A percentile compares a stretch with the other conserved stretches of the same genome.
phyloP scores from a whole-genome alignment of 2,329 filamentous ascomycete genomes.

The Apiospora phragmitis region DNA sequence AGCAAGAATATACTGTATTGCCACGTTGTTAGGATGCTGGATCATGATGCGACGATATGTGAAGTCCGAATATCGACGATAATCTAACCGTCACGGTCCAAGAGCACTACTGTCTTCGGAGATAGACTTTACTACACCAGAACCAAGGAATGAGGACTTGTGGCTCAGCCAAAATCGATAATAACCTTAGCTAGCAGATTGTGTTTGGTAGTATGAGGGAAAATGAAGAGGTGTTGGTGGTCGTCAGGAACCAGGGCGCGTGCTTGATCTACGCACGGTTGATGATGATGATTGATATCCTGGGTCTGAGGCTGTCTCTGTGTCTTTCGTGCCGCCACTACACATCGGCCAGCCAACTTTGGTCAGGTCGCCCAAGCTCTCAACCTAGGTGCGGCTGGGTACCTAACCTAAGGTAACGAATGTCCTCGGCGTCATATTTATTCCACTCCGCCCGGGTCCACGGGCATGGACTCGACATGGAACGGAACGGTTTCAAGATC shows the following conservation, averaged over 20 bases:
- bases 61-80: not conserved
- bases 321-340: not conserved
- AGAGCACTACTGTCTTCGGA: not conserved
- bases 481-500: not conserved
- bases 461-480: not conserved
- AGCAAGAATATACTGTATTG: constrained; percentile 32
- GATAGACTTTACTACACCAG: not conserved
- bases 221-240: not conserved
- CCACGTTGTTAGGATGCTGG: constrained; percentile 17
- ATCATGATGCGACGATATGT: constrained; percentile 16
- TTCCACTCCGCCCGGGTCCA: constrained; percentile 4
- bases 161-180: not conserved
- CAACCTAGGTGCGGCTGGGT: not conserved
- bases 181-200: not conserved
- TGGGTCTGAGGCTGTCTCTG: not conserved
- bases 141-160: not conserved
- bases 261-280: constrained; percentile 2
- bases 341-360: not conserved
- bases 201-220: not conserved
- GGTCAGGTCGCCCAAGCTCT: not conserved
- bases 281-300: constrained; percentile 7
- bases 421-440: constrained; percentile 1
- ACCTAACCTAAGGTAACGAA: no score
- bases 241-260: not conserved
- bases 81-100: not conserved